Base-by-base conservation (phyloP, 345 rosid genomes). In the Bruguiera gymnorhiza region DNA sequence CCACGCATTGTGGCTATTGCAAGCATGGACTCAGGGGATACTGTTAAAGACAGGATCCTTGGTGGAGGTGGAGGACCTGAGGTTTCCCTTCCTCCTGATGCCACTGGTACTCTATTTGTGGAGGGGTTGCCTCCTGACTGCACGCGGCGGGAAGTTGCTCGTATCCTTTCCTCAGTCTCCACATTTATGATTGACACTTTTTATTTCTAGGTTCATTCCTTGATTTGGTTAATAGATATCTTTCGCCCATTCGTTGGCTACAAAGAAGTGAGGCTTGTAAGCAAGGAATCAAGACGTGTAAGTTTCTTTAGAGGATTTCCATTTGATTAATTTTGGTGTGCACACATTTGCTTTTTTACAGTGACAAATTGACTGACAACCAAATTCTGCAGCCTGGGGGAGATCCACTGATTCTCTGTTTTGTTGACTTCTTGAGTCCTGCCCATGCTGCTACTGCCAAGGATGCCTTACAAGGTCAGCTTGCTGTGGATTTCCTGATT, bases 201-300 rank as follows among this genome's bases (percentile, higher is more conserved):
- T 62, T 67, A 51, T 54, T 36, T 43, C 8, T 31, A 36, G 48
- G 18, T 73, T 54, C 79, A 62, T 74, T 74, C 82, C 85, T 86
- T 85, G 21, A 88, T 83, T 62, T 68, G 56, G 7, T 60, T 39
- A 16, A 39, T 57, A 85, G 91, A 88, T 78, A 88, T 88, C 55
- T 88, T 88, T 68, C 91, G 91, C 52, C 91, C 88, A 16, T 88
- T 88, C 74, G 85, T 88, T 70, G 88, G 94, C 79, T 88, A 86
- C 81, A 86, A 83, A 69, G 91, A 86, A 79, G 90, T 85, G 37
- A 85, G 91, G 75, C 86, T 88, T 50, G 94, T 88, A 8, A 82
- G 73, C 83, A 88, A 86, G 80, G 89, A 86, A 71, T 71, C 89
- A 11, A 81, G 83, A 83, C 80, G 72, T 59, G 94, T 85, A 78